Evolutionary conservation across 805 yeast species (phyloP).

Genomic region (Myxozyma lipomycoides): DNA sequence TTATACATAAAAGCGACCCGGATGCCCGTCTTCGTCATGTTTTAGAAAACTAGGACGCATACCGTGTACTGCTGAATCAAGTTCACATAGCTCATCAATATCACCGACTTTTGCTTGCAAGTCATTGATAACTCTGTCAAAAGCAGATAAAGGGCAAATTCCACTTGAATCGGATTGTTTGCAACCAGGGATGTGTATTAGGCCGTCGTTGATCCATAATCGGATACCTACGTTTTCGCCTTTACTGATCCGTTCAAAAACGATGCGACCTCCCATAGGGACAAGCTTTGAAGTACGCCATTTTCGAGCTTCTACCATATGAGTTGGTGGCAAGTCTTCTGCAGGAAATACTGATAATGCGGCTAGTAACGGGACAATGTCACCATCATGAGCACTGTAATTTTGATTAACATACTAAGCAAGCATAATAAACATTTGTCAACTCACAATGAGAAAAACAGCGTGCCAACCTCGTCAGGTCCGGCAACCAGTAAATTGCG

Average conservation of each 20-base stretch:
- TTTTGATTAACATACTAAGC: not conserved
- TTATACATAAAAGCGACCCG: constrained; percentile 1
- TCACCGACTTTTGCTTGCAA: constrained; percentile 12
- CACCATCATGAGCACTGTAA: constrained; percentile 57
- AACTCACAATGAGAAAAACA: constrained; percentile 28
- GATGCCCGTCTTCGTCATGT: constrained; percentile 1
- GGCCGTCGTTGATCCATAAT: constrained; percentile 51
- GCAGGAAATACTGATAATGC: constrained; percentile 44
- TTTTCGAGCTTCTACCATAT: constrained; percentile 9
- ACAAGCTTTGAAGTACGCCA: constrained; percentile 23
- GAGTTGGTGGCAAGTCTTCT: constrained; percentile 10
- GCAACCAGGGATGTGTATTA: constrained; percentile 49
- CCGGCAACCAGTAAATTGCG: constrained; percentile 44
- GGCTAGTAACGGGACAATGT: constrained; percentile 48
- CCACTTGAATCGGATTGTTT: not conserved
- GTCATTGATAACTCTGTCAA: constrained; percentile 2
- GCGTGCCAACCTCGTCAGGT: constrained; percentile 28
- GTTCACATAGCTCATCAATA: constrained; percentile 18
- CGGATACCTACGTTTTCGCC: constrained; percentile 43
- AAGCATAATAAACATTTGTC: not conserved
- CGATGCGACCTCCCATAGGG: constrained; percentile 33
- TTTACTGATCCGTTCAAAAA: constrained; percentile 34
- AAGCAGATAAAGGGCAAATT: constrained; percentile 15
- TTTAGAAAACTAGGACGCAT: constrained; percentile 15
- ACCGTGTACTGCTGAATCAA: constrained; percentile 5